Evolutionary conservation across 1,284 basidiomycete genomes (phyloP).

Genomic region (Malassezia furfur): DNA sequence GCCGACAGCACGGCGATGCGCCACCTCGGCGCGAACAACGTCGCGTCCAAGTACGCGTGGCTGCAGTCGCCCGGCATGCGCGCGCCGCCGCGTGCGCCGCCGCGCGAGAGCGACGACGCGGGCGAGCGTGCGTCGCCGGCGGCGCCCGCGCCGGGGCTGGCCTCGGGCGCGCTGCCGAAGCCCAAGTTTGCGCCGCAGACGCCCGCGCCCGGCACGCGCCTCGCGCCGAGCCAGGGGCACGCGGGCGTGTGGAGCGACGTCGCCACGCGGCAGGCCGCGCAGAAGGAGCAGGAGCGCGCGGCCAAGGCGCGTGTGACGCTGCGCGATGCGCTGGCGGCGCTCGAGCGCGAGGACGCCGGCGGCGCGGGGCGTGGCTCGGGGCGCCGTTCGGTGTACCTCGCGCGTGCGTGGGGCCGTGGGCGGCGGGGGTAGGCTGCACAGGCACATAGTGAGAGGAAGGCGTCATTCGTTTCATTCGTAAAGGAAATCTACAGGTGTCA

Average conservation of each 20-base stretch:
- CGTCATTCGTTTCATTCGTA: too few species aligned
- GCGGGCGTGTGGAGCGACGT: constrained; percentile 45
- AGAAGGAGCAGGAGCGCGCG: constrained; percentile 38
- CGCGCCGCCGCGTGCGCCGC: constrained; percentile 14
- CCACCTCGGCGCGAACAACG: constrained; percentile 28
- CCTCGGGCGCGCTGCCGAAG: constrained; percentile 24
- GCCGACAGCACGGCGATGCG: constrained; percentile 46
- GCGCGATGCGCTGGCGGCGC: constrained; percentile 38
- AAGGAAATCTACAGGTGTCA: too few species aligned
- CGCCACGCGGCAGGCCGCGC: constrained; percentile 31
- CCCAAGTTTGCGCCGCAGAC: constrained; percentile 40
- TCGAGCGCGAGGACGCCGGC: constrained; percentile 30
- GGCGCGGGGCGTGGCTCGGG: constrained; percentile 23
- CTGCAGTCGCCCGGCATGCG: constrained; percentile 21
- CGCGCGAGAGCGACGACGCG: constrained; percentile 11
- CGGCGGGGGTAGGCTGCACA: neutral
- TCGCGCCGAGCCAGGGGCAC: constrained; percentile 10
- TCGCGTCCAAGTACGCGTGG: constrained; percentile 34
- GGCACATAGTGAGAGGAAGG: too few species aligned
- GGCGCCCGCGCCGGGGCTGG: neutral
- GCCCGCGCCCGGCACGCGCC: constrained; percentile 17
- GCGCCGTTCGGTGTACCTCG: constrained; percentile 18
- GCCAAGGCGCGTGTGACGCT: constrained; percentile 34
- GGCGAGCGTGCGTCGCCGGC: neutral
- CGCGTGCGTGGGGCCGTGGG: constrained; percentile 11